Percentiles rank a stretch among this genome's conserved stretches.
phyloP scores from a whole-genome alignment of 2,329 filamentous ascomycete species.

The Talaromyces funiculosus region DNA sequence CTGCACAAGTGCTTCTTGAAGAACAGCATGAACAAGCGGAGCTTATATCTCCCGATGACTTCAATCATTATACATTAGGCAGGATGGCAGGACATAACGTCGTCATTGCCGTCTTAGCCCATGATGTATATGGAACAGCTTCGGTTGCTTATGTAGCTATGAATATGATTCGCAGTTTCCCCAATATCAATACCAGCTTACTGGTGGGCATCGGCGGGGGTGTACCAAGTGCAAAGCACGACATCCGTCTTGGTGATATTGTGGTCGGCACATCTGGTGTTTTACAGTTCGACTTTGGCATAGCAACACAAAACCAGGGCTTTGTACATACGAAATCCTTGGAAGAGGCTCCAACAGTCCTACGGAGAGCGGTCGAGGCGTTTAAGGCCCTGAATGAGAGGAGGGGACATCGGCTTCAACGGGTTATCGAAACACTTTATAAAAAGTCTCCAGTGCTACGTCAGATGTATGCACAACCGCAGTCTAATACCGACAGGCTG shows the following conservation, averaged over 20 bases:
- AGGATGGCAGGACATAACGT: background rate
- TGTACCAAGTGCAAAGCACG: background rate
- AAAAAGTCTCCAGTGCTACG: no score
- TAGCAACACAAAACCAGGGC: no score
- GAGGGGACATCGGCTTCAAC: no score
- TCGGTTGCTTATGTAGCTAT: background rate
- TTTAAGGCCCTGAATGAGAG: no score
- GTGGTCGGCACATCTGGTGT: background rate
- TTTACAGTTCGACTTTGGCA: no score
- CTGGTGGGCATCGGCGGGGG: background rate
- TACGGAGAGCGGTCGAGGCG: no score
- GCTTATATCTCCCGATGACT: no score
- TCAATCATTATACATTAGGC: background rate
- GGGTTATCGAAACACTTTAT: no score
- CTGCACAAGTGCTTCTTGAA: conserved; percentile 23
- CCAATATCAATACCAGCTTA: background rate
- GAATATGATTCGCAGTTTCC: background rate
- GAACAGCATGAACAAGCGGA: background rate
- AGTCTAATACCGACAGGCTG: no score
- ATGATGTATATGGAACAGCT: background rate
- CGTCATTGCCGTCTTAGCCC: background rate
- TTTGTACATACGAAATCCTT: no score
- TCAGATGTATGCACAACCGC: no score
- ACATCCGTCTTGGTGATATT: background rate
- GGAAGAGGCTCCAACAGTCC: no score